Percentiles rank a stretch among this genome's conserved stretches.
Evolutionary conservation across 495 filamentous ascomycete genomes (phyloP).

Genomic region (Choiromyces venosus): DNA sequence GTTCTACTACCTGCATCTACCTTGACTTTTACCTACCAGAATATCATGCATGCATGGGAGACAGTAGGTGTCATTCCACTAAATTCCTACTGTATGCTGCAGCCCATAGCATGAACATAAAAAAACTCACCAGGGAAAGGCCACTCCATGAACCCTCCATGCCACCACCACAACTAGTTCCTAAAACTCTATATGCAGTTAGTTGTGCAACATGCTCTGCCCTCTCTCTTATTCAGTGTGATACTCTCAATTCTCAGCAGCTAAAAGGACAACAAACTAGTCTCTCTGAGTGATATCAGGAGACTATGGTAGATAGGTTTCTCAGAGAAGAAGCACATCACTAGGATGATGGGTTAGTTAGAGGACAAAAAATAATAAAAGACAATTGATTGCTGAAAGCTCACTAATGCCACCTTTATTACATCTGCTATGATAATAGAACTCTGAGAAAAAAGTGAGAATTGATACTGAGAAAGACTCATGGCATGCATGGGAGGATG

Average conservation of each 20-base stretch:
- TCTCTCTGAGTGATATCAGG: no score
- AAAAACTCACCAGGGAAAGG: neutral
- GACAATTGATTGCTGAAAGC: neutral
- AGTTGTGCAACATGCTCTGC: no score
- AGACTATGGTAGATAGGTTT: no score
- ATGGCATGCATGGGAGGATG: neutral
- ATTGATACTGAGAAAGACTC: neutral
- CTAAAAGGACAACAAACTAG: no score
- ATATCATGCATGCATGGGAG: neutral
- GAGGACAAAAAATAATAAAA: neutral
- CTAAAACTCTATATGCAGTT: no score
- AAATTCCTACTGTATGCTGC: neutral
- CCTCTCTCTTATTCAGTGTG: no score
- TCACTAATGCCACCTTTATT: neutral
- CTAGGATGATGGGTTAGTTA: no score
- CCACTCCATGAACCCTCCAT: neutral
- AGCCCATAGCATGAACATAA: neutral
- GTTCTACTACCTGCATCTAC: neutral
- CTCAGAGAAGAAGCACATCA: no score
- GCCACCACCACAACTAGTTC: no score
- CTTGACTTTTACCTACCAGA: neutral
- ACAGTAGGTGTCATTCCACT: neutral
- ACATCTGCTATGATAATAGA: neutral
- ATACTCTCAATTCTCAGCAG: no score
- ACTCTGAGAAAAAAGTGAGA: neutral